phyloP scores from a whole-genome alignment of 495 filamentous ascomycete species.

The Trichoderma erinaceum region DNA sequence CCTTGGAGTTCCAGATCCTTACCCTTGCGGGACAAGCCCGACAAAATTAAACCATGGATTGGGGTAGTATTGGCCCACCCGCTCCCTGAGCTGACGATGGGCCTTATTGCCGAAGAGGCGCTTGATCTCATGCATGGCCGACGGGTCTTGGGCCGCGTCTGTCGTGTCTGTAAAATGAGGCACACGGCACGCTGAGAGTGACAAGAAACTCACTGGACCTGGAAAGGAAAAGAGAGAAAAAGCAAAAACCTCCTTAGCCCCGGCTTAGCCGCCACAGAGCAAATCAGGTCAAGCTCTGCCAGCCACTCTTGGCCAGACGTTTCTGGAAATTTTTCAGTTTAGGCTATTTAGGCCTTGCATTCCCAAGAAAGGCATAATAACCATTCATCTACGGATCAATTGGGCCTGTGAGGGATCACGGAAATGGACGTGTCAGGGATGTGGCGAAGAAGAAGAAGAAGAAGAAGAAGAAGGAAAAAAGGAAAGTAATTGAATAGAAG shows the following conservation, averaged over 20 bases:
- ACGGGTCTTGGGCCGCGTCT: neutral
- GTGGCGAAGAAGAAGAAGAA: neutral
- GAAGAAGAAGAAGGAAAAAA: too few species aligned
- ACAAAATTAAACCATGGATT: neutral
- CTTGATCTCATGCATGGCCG: conserved; percentile 10
- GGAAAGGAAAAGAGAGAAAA: neutral
- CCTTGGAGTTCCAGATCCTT: conserved; percentile 9
- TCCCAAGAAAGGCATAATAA: neutral
- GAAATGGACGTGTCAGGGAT: neutral
- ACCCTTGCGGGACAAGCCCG: neutral
- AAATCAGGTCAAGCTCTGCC: neutral
- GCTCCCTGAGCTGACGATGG: conserved; percentile 11
- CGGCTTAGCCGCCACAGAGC: conserved; percentile 5
- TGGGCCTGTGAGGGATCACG: neutral
- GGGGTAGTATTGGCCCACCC: conserved; percentile 11
- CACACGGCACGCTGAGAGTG: neutral
- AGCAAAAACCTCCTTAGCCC: neutral
- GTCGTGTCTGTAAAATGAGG: conserved; percentile 3
- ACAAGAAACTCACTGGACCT: too few species aligned
- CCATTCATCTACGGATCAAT: neutral
- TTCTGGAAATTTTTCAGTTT: conserved; percentile 12
- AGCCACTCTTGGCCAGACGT: conserved; percentile 4
- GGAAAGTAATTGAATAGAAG: too few species aligned
- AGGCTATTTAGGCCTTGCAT: neutral
- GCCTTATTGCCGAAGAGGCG: conserved; percentile 12